Percentiles rank a stretch among this genome's conserved stretches.
These are phyloP conservation scores for Teunomyces cretensis DNA, from an alignment of 805 yeast species.

Conservation along the genomic window DNA sequence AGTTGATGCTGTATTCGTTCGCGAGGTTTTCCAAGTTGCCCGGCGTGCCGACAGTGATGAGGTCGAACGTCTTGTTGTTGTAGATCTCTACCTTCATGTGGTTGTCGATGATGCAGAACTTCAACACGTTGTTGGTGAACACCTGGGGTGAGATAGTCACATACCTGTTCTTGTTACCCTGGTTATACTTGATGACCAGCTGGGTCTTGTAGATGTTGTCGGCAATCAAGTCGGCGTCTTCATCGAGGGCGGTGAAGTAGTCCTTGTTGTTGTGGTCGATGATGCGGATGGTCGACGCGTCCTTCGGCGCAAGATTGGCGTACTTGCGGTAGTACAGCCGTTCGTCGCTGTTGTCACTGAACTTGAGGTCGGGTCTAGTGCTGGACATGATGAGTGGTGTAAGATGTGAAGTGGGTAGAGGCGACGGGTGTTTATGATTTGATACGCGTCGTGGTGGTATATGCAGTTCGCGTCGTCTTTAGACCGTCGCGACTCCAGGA, in stretches of 20 bases:
- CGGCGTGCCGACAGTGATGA: conserved; percentile 71
- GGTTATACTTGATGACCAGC: conserved; percentile 68
- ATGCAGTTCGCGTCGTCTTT: too few relatives aligned
- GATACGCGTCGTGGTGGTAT: too few relatives aligned
- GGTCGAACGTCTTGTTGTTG: conserved; percentile 58
- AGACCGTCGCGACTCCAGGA: too few relatives aligned
- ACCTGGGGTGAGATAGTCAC: conserved; percentile 80
- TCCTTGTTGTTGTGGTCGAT: conserved; percentile 72
- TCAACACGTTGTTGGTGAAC: conserved; percentile 58
- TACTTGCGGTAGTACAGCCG: conserved; percentile 46
- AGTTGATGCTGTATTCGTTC: conserved; percentile 35
- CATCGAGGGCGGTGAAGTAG: conserved; percentile 69
- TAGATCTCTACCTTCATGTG: conserved; percentile 82
- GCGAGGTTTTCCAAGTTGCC: conserved; percentile 71
- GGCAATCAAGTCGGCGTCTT: conserved; percentile 81
- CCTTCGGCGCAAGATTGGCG: conserved; percentile 43
- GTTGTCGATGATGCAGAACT: conserved; percentile 63
- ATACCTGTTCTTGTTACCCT: conserved; percentile 46
- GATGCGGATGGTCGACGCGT: conserved; percentile 56
- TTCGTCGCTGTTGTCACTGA: conserved; percentile 41
- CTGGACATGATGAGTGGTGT: conserved; percentile 30
- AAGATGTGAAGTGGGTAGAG: not conserved
- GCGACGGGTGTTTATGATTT: too few relatives aligned
- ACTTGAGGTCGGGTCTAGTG: conserved; percentile 43
- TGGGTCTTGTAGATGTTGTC: conserved; percentile 81